Evolutionary conservation across 2,329 filamentous ascomycete genomes (phyloP), one percentile per base, ranked within the genome.

Genomic region (Diaporthe velutina): DNA sequence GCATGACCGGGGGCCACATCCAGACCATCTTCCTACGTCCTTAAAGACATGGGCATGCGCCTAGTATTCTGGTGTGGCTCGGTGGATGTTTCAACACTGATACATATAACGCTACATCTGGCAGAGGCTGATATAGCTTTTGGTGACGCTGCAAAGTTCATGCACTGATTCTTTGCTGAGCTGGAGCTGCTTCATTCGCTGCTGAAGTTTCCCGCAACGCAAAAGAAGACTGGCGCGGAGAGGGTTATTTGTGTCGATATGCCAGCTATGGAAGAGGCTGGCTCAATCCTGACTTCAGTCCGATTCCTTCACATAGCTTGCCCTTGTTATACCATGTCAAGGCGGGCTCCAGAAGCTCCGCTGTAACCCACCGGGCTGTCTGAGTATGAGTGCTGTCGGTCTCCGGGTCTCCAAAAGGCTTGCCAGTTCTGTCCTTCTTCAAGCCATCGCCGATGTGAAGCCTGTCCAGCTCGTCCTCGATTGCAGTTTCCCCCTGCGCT

Each of bases 361-460:
- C 85, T 1, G 84, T 85, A 30, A 92, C 88, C 90, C 90, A 93
- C 76, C 90, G 84, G 19, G 89, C 90, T n/a, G 91, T 93, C 55
- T 85, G 86, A 0, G 90, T 85, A 77, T 93, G 90, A 76, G 84
- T 82, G 61, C 86, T 89, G 0, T 90, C 90, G 3, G 45, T 58
- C 8, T 71, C 57, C 22, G 58, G 6, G 71, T 90, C 83, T 0
- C 90, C 90, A 78, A 91, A 91, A 0, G 90, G 89, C 73, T 85
- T 82, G 19, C 83, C 77, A 2, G 83, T 83, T 76, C 84, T 86
- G 75, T 91, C 89, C 70, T 80, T 85, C 54, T 81, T 83, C 78
- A 84, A 77, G 30, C 79, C 78, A 28, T 78, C 77, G 10, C 79
- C 77, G 1, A 82, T 50, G 3, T 78, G 77, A 7, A 85, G 76